These are phyloP conservation scores for Kluyveromyces marxianus DNA, from an alignment of 1,139 yeast species.

Conservation along the genomic window DNA sequence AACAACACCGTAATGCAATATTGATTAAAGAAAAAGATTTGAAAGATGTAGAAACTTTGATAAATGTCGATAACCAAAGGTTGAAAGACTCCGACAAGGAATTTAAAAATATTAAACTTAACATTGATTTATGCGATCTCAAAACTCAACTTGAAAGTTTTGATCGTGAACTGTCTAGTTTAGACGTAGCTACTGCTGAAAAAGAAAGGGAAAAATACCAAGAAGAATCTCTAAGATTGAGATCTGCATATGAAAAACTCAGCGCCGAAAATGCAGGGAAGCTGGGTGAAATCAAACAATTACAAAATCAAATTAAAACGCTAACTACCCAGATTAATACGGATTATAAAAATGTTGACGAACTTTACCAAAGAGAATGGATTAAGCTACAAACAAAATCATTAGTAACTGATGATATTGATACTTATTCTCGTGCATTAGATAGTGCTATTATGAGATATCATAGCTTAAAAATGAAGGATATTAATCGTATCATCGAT, in stretches of 20 bases:
- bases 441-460: conserved; percentile 92
- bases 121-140: conserved; percentile 43
- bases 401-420: conserved; percentile 78
- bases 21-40: not conserved
- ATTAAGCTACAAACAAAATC: conserved; percentile 69
- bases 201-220: conserved; percentile 58
- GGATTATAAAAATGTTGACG: conserved; percentile 65
- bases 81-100: conserved; percentile 44
- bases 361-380: conserved; percentile 60
- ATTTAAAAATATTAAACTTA: conserved; percentile 48
- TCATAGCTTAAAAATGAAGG: conserved; percentile 87
- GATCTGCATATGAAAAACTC: conserved; percentile 47
- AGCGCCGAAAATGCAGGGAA: conserved; percentile 70
- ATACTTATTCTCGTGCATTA: conserved; percentile 73
- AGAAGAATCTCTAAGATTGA: conserved; percentile 45
- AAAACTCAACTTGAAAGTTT: conserved; percentile 32
- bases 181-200: conserved; percentile 59
- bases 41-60: conserved; percentile 5
- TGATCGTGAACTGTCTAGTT: conserved; percentile 33
- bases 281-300: conserved; percentile 78
- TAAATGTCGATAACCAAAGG: conserved; percentile 31
- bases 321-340: conserved; percentile 52
- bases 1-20: not conserved
- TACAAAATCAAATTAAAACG: conserved; percentile 60
- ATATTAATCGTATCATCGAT: conserved; percentile 78